Percentiles rank a stretch among this genome's conserved stretches.
Evolutionary conservation across 371 early-diverging fungal species (phyloP).

Genomic region (Funneliformis caledonium): DNA sequence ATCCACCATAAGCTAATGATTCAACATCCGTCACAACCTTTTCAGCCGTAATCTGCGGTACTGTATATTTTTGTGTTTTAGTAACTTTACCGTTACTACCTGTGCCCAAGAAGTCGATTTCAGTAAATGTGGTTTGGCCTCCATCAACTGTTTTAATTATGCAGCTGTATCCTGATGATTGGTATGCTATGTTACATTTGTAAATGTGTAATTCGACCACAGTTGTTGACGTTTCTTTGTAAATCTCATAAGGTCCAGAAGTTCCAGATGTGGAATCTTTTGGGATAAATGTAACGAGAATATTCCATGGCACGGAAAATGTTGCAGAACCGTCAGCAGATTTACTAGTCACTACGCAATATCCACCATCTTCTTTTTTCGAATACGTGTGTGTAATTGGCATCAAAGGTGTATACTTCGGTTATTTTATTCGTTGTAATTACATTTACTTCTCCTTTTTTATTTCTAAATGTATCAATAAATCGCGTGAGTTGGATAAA

Average conservation of each 20-base stretch:
- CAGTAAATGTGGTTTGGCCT: not conserved
- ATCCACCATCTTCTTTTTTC: not conserved
- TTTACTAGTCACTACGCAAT: not conserved
- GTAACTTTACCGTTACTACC: not conserved
- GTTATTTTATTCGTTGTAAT: not conserved
- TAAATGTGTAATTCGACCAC: not conserved
- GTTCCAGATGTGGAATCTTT: not conserved
- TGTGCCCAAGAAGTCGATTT: not conserved
- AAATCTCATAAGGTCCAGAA: not conserved
- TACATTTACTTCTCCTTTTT: not conserved
- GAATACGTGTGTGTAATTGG: not conserved
- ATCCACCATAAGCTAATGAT: not conserved
- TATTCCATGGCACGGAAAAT: not conserved
- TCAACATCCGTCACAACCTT: not conserved
- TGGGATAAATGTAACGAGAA: not conserved
- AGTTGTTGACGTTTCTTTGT: not conserved
- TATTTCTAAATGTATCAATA: not conserved
- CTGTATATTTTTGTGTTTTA: not conserved
- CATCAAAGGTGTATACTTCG: not conserved
- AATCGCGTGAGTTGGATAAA: not conserved
- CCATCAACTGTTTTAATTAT: not conserved
- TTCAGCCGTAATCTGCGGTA: not conserved
- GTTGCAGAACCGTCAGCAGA: not conserved
- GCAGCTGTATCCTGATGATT: slow-evolving; percentile 6
- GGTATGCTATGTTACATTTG: not conserved